Conservation (phyloP, 495 filamentous ascomycete genomes). For the Saxispiralis lemnorum region DNA sequence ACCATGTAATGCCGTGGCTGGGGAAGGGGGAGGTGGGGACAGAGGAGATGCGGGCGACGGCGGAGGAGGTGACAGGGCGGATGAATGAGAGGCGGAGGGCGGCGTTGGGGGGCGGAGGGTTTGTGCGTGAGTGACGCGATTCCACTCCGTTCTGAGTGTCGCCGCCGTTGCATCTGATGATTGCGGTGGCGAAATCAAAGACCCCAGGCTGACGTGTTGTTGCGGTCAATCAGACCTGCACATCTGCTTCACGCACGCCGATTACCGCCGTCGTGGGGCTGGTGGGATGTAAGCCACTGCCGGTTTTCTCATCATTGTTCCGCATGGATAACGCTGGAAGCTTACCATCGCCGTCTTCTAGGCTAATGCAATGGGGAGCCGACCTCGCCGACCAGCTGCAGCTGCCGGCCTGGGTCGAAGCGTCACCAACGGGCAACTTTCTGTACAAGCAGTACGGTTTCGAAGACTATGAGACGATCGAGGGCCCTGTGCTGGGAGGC, state of each 20-base stretch:
- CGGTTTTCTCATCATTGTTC: no score
- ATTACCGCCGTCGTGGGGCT: constrained; percentile 9
- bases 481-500: not conserved
- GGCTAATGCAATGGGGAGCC: constrained; percentile 13
- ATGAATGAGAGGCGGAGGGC: not conserved
- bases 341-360: no score
- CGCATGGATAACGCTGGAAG: no score
- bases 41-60: not conserved
- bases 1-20: constrained; percentile 1
- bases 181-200: not conserved
- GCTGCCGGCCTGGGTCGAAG: constrained; percentile 10
- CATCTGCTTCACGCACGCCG: constrained; percentile 12
- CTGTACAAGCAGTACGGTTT: constrained; percentile 12
- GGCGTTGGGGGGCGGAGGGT: not conserved
- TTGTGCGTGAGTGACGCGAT: no score
- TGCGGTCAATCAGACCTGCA: constrained; percentile 6
- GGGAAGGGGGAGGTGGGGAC: constrained; percentile 1
- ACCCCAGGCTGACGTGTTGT: not conserved
- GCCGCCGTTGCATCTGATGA: no score
- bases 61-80: not conserved
- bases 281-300: constrained; percentile 2
- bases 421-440: constrained; percentile 9
- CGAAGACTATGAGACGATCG: constrained; percentile 4
- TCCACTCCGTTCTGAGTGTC: constrained; percentile 6
- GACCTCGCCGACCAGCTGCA: constrained; percentile 11